Conservation (phyloP, 2,329 filamentous ascomycete genomes). For the Thyridium curvatum region DNA sequence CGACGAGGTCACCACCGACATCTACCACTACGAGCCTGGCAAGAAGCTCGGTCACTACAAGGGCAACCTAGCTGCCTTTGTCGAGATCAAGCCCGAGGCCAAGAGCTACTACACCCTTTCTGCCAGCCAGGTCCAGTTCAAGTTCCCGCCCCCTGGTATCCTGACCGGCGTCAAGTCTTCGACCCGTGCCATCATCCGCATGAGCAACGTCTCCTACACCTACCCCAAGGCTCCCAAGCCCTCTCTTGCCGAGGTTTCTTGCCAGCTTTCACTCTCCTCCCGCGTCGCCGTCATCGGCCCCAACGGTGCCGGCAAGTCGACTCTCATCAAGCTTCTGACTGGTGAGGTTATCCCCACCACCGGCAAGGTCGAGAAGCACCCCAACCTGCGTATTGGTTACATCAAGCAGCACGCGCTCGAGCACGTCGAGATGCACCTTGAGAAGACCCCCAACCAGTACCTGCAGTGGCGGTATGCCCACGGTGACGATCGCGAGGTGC, state of each 20-base stretch:
- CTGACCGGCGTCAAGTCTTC: slow-evolving; percentile 90
- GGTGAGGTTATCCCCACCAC: slow-evolving; percentile 79
- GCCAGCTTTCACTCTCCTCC: slow-evolving; percentile 80
- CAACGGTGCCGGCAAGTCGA: slow-evolving; percentile 97
- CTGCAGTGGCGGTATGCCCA: slow-evolving; percentile 98
- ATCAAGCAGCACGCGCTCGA: slow-evolving; percentile 99
- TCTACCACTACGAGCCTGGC: slow-evolving; percentile 93
- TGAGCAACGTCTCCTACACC: slow-evolving; percentile 86
- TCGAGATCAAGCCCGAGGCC: slow-evolving; percentile 83
- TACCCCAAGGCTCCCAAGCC: slow-evolving; percentile 88
- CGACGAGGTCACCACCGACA: slow-evolving; percentile 95
- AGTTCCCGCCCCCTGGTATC: slow-evolving; percentile 94
- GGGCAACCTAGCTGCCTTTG: slow-evolving; percentile 78
- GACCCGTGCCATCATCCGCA: slow-evolving; percentile 90
- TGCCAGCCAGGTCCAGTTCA: slow-evolving; percentile 85
- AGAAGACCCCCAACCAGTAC: slow-evolving; percentile 99
- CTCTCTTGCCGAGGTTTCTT: slow-evolving; percentile 81
- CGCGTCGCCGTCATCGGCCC: slow-evolving; percentile 94
- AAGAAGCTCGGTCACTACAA: slow-evolving; percentile 91
- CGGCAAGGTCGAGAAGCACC: slow-evolving; percentile 95
- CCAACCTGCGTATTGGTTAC: slow-evolving; percentile 96
- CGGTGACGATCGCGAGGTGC: slow-evolving; percentile 92
- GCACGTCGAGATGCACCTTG: slow-evolving; percentile 98
- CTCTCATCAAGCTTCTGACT: slow-evolving; percentile 93
- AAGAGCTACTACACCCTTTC: slow-evolving; percentile 98